phyloP scores from a whole-genome alignment of 2,329 filamentous ascomycete species.

The Sporothrix inflata region DNA sequence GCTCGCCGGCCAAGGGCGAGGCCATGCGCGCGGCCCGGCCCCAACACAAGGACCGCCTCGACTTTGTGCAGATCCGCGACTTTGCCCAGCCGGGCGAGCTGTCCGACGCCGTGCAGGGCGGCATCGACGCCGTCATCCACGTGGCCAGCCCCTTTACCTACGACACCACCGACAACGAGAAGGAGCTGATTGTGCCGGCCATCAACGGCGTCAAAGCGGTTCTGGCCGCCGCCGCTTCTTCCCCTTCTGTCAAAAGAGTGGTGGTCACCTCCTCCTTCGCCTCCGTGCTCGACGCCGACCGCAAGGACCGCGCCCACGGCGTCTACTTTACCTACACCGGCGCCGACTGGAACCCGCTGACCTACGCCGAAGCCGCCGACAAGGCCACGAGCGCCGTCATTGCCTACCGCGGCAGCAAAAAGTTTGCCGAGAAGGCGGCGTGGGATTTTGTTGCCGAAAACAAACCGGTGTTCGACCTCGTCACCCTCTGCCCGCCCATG shows the following conservation, averaged over 20 bases:
- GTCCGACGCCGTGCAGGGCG: slow-evolving; percentile 37
- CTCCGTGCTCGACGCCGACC: slow-evolving; percentile 33
- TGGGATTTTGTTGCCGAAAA: slow-evolving; percentile 54
- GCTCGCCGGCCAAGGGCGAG: slow-evolving; percentile 31
- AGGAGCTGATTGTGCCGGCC: slow-evolving; percentile 50
- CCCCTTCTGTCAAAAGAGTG: slow-evolving; percentile 36
- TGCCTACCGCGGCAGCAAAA: slow-evolving; percentile 60
- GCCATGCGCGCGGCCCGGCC: slow-evolving; percentile 38
- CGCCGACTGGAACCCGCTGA: slow-evolving; percentile 58
- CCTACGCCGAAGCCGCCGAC: slow-evolving; percentile 48
- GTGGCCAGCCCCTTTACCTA: slow-evolving; percentile 45
- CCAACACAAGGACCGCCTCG: slow-evolving; percentile 41
- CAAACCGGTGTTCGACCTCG: slow-evolving; percentile 53
- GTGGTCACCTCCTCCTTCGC: slow-evolving; percentile 37
- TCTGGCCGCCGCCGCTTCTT: slow-evolving; percentile 42
- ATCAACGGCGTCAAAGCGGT: slow-evolving; percentile 51
- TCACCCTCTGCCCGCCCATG: slow-evolving; percentile 35
- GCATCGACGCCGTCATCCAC: slow-evolving; percentile 41
- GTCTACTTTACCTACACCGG: slow-evolving; percentile 46
- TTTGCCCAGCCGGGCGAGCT: slow-evolving; percentile 44
- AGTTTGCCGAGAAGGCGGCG: slow-evolving; percentile 55
- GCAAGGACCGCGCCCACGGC: slow-evolving; percentile 35
- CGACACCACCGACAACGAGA: slow-evolving; percentile 48
- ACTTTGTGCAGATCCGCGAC: slow-evolving; percentile 49
- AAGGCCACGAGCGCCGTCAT: slow-evolving; percentile 41